phyloP scores from a whole-genome alignment of 306 rosid genomes.

The Acacia crassicarpa region DNA sequence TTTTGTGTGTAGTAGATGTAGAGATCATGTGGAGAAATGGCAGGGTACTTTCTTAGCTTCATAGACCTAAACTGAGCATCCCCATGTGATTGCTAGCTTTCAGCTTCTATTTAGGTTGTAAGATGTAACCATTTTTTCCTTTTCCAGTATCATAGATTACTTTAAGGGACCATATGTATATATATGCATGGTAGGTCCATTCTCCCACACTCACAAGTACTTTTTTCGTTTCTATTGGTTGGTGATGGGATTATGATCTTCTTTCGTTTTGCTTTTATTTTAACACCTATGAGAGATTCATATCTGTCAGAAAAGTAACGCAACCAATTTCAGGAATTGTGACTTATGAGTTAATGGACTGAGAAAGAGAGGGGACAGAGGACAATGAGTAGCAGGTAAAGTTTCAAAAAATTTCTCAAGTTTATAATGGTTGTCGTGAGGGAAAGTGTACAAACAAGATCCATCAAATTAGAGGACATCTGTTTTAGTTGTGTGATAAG shows the following conservation, averaged over 20 bases:
- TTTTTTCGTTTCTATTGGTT: background rate
- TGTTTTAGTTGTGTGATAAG: background rate
- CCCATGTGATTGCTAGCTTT: slow-evolving; percentile 23
- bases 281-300: background rate
- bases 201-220: background rate
- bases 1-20: background rate
- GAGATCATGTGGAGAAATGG: background rate
- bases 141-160: background rate
- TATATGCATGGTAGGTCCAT: background rate
- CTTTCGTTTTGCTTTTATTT: background rate
- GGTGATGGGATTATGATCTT: background rate
- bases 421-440: slow-evolving; percentile 37
- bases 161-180: background rate
- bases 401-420: slow-evolving; percentile 12
- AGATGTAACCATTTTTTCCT: background rate
- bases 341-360: background rate
- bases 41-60: slow-evolving; percentile 5
- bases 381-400: background rate
- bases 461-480: slow-evolving; percentile 30
- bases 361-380: background rate
- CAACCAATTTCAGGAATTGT: background rate
- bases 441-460: slow-evolving; percentile 19
- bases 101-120: background rate
- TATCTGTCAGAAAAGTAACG: background rate
- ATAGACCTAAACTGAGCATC: slow-evolving; percentile 4